phyloP scores from a whole-genome alignment of 2,329 filamentous ascomycete species.

The Raffaelea ambrosiae region DNA sequence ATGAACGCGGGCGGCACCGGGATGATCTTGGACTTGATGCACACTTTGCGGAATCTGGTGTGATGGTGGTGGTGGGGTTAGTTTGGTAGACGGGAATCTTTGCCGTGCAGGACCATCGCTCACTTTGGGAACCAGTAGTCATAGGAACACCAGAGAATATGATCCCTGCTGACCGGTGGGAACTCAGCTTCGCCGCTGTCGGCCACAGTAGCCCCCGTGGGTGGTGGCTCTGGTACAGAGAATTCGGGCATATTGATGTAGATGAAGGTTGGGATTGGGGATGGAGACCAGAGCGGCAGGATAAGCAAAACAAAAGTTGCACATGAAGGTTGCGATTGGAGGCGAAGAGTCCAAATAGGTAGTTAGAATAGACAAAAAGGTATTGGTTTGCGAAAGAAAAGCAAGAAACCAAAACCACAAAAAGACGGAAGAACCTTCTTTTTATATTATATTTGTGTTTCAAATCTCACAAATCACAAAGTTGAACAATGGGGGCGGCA shows the following conservation, averaged over 20 bases:
- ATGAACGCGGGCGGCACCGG: slow-evolving; percentile 68
- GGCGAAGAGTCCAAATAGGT: not conserved
- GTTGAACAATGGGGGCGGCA: no score
- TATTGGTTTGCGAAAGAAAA: not conserved
- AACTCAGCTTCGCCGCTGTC: slow-evolving; percentile 52
- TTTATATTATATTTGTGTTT: no score
- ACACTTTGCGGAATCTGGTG: slow-evolving; percentile 63
- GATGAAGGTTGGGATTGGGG: no score
- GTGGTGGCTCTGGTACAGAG: slow-evolving; percentile 10
- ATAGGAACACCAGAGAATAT: slow-evolving; percentile 92
- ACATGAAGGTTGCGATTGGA: not conserved
- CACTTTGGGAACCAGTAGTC: slow-evolving; percentile 81
- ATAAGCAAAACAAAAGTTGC: not conserved
- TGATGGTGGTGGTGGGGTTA: not conserved
- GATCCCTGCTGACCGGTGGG: slow-evolving; percentile 72
- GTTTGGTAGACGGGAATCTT: not conserved
- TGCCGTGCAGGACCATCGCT: no score
- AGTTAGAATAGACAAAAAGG: not conserved
- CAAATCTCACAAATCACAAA: no score
- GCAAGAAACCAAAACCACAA: no score
- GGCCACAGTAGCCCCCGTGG: slow-evolving; percentile 2
- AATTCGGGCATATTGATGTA: slow-evolving; percentile 22
- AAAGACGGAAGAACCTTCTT: no score
- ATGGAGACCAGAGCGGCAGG: not conserved
- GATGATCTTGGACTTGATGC: slow-evolving; percentile 80